Percentiles rank a stretch among this genome's conserved stretches.
phyloP scores from a whole-genome alignment of 75 land plant species.

The Larix kaempferi region DNA sequence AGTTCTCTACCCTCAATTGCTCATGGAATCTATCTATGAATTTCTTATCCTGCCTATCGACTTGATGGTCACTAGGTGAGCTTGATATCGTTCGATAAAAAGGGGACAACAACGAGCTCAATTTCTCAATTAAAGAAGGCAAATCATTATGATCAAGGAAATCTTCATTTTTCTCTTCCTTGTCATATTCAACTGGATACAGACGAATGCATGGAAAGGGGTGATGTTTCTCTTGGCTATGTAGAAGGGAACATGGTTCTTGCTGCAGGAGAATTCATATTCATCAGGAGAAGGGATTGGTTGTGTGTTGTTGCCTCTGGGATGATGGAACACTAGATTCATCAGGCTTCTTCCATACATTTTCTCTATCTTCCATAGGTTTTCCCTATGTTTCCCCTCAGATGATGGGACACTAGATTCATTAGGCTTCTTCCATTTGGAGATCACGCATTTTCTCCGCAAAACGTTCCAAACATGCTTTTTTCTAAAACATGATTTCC shows the following conservation, averaged over 20 bases:
- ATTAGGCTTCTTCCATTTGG: constrained; percentile 27
- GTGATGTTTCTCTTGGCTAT: constrained; percentile 3
- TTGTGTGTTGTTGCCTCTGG: not conserved
- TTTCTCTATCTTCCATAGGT: constrained; percentile 46
- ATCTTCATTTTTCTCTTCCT: not conserved
- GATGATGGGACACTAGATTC: too few species aligned
- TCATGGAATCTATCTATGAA: constrained; percentile 58
- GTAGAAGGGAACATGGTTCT: constrained; percentile 27
- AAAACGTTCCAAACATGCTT: constrained; percentile 38
- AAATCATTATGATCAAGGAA: not conserved
- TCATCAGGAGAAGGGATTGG: too few species aligned
- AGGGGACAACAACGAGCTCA: constrained; percentile 6
- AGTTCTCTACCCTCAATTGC: constrained; percentile 33
- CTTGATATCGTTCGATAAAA: not conserved
- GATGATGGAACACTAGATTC: constrained; percentile 33
- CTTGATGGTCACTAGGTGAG: constrained; percentile 4
- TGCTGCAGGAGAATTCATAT: constrained; percentile 60
- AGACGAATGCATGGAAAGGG: constrained; percentile 19
- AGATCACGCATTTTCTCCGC: constrained; percentile 23
- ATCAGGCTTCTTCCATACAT: constrained; percentile 44
- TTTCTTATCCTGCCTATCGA: constrained; percentile 46
- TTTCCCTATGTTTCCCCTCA: too few species aligned
- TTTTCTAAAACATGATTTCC: constrained; percentile 10
- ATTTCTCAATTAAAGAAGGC: not conserved
- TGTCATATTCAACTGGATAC: not conserved